Conservation (phyloP, 345 rosid genomes). For the Lepidium sativum region DNA sequence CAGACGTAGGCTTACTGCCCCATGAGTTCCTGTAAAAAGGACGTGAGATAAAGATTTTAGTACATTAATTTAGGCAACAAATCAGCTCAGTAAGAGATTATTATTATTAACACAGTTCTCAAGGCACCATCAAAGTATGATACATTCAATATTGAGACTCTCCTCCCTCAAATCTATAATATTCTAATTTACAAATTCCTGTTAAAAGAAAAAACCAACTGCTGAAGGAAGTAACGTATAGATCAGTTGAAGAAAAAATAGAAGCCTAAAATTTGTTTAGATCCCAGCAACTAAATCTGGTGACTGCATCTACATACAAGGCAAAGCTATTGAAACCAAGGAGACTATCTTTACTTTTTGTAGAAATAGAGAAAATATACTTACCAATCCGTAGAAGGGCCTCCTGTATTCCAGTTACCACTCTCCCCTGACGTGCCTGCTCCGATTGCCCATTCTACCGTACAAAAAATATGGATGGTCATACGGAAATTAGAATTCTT, state of each 20-base stretch:
- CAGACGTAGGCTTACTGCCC: slow-evolving; percentile 25
- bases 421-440: slow-evolving; percentile 57
- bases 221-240: background rate
- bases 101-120: background rate
- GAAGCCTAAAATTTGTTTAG: background rate
- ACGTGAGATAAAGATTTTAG: background rate
- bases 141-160: background rate
- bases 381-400: slow-evolving; percentile 52
- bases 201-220: background rate
- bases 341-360: background rate
- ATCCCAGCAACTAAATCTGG: background rate
- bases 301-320: background rate
- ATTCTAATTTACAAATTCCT: background rate
- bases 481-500: background rate
- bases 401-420: slow-evolving; percentile 57
- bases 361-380: background rate
- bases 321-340: background rate
- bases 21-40: slow-evolving; percentile 15
- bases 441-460: slow-evolving; percentile 54
- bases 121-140: background rate
- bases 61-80: background rate
- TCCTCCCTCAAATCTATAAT: background rate
- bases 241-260: background rate
- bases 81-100: background rate
- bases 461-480: background rate